Conservation (phyloP, 768 basidiomycete genomes). For the Imleria badia region DNA sequence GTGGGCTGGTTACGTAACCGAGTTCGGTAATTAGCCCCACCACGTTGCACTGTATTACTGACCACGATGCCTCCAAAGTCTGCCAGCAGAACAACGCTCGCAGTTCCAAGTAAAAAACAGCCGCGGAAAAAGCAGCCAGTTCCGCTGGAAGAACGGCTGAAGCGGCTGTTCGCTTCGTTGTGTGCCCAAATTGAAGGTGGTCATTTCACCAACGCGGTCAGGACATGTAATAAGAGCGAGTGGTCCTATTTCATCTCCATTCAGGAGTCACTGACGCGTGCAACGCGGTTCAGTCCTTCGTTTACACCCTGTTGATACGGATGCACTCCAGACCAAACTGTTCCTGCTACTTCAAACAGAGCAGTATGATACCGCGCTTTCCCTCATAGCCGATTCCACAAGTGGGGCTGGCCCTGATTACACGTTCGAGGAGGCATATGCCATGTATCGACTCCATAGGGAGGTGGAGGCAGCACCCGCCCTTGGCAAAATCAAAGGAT, state of each 20-base stretch:
- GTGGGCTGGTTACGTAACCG: slow-evolving; percentile 20
- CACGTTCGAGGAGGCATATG: slow-evolving; percentile 76
- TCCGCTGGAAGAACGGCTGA: slow-evolving; percentile 34
- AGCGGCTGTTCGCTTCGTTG: slow-evolving; percentile 72
- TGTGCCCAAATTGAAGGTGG: slow-evolving; percentile 91
- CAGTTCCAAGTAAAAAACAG: slow-evolving; percentile 3
- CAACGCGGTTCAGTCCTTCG: slow-evolving; percentile 56
- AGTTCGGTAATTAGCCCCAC: slow-evolving; percentile 23
- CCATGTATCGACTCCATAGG: slow-evolving; percentile 79
- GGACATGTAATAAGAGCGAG: slow-evolving; percentile 91
- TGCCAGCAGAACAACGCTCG: slow-evolving; percentile 4
- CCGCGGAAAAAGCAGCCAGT: slow-evolving; percentile 24
- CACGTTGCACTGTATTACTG: background rate
- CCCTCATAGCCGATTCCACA: slow-evolving; percentile 43
- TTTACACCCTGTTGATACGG: slow-evolving; percentile 61
- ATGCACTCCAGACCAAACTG: slow-evolving; percentile 81
- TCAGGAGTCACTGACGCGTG: slow-evolving; percentile 21
- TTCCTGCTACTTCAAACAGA: slow-evolving; percentile 87
- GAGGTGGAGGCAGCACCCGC: slow-evolving; percentile 64
- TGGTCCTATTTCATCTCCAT: slow-evolving; percentile 24
- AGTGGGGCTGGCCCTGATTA: slow-evolving; percentile 12
- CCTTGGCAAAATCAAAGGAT: slow-evolving; percentile 48
- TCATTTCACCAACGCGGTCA: slow-evolving; percentile 80
- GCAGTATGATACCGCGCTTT: slow-evolving; percentile 69
- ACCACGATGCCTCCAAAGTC: slow-evolving; percentile 23